These are phyloP conservation scores for Haplosporangium sp. DNA, from an alignment of 371 early-diverging fungal genomes.

Conservation along the genomic window DNA sequence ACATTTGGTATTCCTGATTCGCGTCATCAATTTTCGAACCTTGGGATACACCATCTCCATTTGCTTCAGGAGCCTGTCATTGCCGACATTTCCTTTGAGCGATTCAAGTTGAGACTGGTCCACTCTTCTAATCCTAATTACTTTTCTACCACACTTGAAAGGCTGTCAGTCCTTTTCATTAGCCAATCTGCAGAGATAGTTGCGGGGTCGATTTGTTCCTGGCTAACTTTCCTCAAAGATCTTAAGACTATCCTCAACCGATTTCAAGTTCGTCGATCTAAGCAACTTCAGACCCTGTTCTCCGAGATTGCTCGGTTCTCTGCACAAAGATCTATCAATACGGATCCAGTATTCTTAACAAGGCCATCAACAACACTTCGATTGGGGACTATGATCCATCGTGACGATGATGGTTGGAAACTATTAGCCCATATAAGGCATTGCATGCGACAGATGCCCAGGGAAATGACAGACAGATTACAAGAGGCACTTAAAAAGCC, in stretches of 20 bases:
- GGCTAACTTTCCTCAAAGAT: conserved; percentile 79
- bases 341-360: conserved; percentile 81
- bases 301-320: conserved; percentile 72
- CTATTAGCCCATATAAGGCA: conserved; percentile 78
- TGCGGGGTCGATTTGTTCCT: conserved; percentile 77
- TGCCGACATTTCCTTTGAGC: conserved; percentile 66
- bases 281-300: conserved; percentile 73
- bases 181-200: conserved; percentile 82
- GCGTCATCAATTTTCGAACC: conserved; percentile 58
- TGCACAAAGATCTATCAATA: conserved; percentile 56
- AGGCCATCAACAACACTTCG: conserved; percentile 78
- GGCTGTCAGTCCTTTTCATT: conserved; percentile 67
- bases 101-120: conserved; percentile 66
- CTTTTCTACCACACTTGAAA: conserved; percentile 62
- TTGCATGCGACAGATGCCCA: conserved; percentile 65
- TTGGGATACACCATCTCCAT: conserved; percentile 47
- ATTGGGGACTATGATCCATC: conserved; percentile 73
- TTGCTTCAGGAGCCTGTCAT: conserved; percentile 73
- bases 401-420: conserved; percentile 85
- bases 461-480: conserved; percentile 54
- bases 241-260: conserved; percentile 65
- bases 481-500: conserved; percentile 62
- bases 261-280: conserved; percentile 65
- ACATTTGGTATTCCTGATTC: conserved; percentile 75
- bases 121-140: conserved; percentile 66